phyloP scores from a whole-genome alignment of 192 early-diverging fungal genomes.

The Gryganskiella cystojenkinii region DNA sequence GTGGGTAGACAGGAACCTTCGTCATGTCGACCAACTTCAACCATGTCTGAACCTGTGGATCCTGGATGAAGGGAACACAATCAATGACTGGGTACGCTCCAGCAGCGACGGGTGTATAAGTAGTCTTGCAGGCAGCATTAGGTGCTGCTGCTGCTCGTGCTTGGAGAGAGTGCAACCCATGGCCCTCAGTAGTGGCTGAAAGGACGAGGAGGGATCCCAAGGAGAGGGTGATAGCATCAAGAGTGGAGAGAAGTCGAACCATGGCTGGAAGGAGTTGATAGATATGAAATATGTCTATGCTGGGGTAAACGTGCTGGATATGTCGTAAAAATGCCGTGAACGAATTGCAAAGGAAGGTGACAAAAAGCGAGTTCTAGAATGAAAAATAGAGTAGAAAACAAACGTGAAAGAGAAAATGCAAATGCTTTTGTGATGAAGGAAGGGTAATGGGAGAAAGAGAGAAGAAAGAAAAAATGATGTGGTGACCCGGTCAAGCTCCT shows the following conservation, averaged over 20 bases:
- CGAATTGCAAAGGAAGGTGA: too few species aligned
- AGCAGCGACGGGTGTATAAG: constrained; percentile 2
- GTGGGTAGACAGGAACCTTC: constrained; percentile 46
- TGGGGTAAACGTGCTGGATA: too few species aligned
- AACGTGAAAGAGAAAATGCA: too few species aligned
- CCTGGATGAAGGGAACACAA: constrained; percentile 23
- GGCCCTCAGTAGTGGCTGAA: background rate
- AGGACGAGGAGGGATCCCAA: background rate
- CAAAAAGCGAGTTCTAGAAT: too few species aligned
- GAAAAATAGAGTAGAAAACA: too few species aligned
- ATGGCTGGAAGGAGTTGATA: too few species aligned
- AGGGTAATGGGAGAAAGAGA: too few species aligned
- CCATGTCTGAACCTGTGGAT: constrained; percentile 54
- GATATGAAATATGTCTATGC: background rate
- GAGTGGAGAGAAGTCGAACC: background rate
- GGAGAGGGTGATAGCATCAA: background rate
- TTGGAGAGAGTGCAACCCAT: background rate
- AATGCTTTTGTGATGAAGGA: too few species aligned
- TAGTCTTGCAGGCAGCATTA: background rate
- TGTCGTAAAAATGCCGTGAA: too few species aligned
- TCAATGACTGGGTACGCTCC: constrained; percentile 26
- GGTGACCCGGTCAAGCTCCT: too few species aligned
- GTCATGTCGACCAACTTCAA: constrained; percentile 45
- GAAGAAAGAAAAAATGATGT: too few species aligned
- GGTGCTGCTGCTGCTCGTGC: constrained; percentile 6